Evolutionary conservation across 164 flowering plant genomes (phyloP).

Genomic region (Tetracentron sinense): DNA sequence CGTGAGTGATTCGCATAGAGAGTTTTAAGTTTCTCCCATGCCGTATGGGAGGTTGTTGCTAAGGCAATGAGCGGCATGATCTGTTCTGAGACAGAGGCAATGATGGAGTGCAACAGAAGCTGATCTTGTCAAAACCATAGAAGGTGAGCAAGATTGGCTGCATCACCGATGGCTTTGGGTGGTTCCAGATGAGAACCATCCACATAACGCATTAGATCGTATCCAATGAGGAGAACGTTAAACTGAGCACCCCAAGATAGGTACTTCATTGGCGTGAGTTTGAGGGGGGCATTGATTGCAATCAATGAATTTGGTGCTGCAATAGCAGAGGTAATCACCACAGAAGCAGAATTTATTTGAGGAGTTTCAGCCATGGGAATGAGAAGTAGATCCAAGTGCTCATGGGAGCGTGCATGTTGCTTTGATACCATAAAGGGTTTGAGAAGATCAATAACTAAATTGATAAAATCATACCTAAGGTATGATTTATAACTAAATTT

Average conservation of each 20-base stretch:
- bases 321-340: neutral
- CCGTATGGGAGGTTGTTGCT: conserved; percentile 1
- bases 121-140: conserved; percentile 6
- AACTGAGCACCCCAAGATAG: conserved; percentile 7
- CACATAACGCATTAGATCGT: conserved; percentile 7
- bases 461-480: no score
- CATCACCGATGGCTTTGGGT: neutral
- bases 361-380: neutral
- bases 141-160: neutral
- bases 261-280: conserved; percentile 9
- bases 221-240: conserved; percentile 2
- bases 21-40: conserved; percentile 1
- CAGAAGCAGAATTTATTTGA: neutral
- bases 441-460: no score
- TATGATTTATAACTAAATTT: no score
- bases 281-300: conserved; percentile 10
- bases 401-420: neutral
- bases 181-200: conserved; percentile 7
- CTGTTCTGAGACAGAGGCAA: neutral
- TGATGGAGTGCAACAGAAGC: neutral
- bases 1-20: conserved; percentile 13
- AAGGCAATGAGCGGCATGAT: conserved; percentile 9
- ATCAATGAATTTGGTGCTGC: neutral
- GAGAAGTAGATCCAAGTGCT: neutral
- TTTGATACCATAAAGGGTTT: conserved; percentile 6